These are phyloP conservation scores for Tricholoma terreum DNA, from an alignment of 768 basidiomycete genomes.

Conservation along the genomic window DNA sequence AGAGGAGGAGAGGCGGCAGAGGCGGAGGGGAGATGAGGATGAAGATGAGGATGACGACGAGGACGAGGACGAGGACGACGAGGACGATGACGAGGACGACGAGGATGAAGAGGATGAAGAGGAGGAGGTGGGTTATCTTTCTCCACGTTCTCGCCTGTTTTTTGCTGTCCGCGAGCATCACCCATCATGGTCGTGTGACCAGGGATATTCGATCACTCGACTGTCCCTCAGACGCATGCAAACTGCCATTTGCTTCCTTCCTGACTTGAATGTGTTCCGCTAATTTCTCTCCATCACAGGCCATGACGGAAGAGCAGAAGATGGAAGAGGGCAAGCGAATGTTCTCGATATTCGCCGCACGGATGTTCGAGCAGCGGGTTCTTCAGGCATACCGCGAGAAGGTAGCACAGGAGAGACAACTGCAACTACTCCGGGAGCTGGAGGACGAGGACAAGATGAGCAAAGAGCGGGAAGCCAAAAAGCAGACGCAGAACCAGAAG, in stretches of 20 bases:
- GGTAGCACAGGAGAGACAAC: constrained; percentile 93
- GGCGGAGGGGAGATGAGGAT: constrained; percentile 41
- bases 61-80: constrained; percentile 57
- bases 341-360: constrained; percentile 99
- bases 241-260: not conserved
- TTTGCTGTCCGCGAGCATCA: constrained; percentile 3
- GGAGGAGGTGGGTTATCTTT: constrained; percentile 40
- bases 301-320: constrained; percentile 94
- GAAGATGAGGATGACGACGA: constrained; percentile 63
- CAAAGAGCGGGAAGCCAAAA: constrained; percentile 89
- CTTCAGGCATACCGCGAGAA: constrained; percentile 95
- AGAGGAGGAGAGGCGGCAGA: constrained; percentile 28
- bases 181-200: not conserved
- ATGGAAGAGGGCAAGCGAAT: constrained; percentile 99
- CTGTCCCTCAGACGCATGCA: not conserved
- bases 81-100: constrained; percentile 60
- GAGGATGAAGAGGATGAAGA: constrained; percentile 66
- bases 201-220: not conserved
- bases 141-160: constrained; percentile 12
- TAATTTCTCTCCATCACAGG: constrained; percentile 33
- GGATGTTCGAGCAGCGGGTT: constrained; percentile 99
- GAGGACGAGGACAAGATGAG: constrained; percentile 91
- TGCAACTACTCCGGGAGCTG: constrained; percentile 89
- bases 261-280: not conserved
- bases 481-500: constrained; percentile 96